Evolutionary conservation across 2,329 filamentous ascomycete genomes (phyloP).

Genomic region (Pyrenophora teres): DNA sequence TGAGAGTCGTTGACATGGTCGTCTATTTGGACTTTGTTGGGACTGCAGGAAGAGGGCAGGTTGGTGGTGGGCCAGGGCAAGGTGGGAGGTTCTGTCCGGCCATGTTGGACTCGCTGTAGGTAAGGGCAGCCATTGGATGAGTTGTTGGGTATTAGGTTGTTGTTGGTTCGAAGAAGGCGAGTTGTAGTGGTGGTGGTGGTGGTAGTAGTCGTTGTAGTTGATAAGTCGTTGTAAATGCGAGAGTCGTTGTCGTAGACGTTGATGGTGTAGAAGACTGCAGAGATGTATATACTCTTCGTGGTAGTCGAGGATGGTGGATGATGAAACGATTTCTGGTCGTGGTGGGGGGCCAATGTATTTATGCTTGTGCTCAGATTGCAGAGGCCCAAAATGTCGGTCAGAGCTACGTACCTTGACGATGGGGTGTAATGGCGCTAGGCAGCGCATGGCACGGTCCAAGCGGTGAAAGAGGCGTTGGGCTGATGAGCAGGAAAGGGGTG

Average conservation of each 20-base stretch:
- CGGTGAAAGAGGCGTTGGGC: slow-evolving; percentile 49
- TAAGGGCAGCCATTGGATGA: slow-evolving; percentile 41
- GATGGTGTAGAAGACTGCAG: slow-evolving; percentile 14
- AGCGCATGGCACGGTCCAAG: slow-evolving; percentile 45
- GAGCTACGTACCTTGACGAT: slow-evolving; percentile 47
- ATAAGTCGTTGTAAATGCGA: slow-evolving; percentile 4
- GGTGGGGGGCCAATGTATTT: slow-evolving; percentile 46
- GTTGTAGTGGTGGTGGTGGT: slow-evolving; percentile 9
- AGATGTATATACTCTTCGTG: slow-evolving; percentile 29
- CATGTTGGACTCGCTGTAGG: slow-evolving; percentile 48
- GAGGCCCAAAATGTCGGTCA: slow-evolving; percentile 47
- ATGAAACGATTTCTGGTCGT: slow-evolving; percentile 40
- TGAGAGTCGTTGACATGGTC: slow-evolving; percentile 9
- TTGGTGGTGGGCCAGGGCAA: slow-evolving; percentile 55
- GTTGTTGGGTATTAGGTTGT: not conserved
- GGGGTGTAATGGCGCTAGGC: slow-evolving; percentile 47
- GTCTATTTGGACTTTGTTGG: slow-evolving; percentile 47
- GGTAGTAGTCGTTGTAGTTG: slow-evolving; percentile 8
- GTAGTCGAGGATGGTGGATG: slow-evolving; percentile 30
- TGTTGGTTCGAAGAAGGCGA: slow-evolving; percentile 10
- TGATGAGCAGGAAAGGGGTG: slow-evolving; percentile 47
- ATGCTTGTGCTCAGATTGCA: slow-evolving; percentile 47
- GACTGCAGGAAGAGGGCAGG: slow-evolving; percentile 53
- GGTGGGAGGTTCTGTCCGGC: slow-evolving; percentile 51
- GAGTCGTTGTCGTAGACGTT: slow-evolving; percentile 2